A percentile compares a stretch with the other conserved stretches of the same genome.
Conservation (phyloP, 768 basidiomycete species). For the Strobilomyces confusus region DNA sequence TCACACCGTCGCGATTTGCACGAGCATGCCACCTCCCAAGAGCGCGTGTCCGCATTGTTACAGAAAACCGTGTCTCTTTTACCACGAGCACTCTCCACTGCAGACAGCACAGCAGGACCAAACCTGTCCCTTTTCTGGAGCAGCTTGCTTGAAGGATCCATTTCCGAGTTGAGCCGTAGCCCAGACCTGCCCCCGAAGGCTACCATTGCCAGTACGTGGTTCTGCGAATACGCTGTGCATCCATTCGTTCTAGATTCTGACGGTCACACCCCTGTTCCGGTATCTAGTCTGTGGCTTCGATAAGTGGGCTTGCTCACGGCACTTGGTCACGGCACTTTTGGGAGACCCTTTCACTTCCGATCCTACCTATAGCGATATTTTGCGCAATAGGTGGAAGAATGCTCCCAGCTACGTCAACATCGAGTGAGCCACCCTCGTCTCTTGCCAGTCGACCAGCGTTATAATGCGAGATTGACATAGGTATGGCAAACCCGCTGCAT, state of each 20-base stretch:
- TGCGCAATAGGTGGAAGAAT: constrained; percentile 50
- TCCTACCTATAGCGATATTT: constrained; percentile 35
- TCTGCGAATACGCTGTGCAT: not conserved
- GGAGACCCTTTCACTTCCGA: constrained; percentile 67
- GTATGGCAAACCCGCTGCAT: constrained; percentile 21
- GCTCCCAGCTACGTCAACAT: constrained; percentile 22
- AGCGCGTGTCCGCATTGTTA: constrained; percentile 42
- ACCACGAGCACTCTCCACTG: constrained; percentile 38
- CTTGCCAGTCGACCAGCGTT: not conserved
- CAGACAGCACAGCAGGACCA: constrained; percentile 15
- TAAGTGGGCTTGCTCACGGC: constrained; percentile 47
- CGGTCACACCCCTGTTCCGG: not conserved
- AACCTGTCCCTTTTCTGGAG: constrained; percentile 47
- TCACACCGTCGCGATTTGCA: not conserved
- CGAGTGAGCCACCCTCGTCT: constrained; percentile 20
- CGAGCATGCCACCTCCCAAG: constrained; percentile 1
- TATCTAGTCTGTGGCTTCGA: constrained; percentile 55
- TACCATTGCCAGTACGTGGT: constrained; percentile 46
- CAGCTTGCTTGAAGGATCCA: constrained; percentile 36
- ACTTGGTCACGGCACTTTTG: constrained; percentile 66
- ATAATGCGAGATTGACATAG: constrained; percentile 7
- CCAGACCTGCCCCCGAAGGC: constrained; percentile 35
- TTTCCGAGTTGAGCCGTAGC: constrained; percentile 28
- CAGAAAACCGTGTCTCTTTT: constrained; percentile 47
- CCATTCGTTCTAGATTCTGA: constrained; percentile 1